These are phyloP conservation scores for Neodidymelliopsis sp. DNA, from an alignment of 2,329 filamentous ascomycete genomes.

Conservation along the genomic window DNA sequence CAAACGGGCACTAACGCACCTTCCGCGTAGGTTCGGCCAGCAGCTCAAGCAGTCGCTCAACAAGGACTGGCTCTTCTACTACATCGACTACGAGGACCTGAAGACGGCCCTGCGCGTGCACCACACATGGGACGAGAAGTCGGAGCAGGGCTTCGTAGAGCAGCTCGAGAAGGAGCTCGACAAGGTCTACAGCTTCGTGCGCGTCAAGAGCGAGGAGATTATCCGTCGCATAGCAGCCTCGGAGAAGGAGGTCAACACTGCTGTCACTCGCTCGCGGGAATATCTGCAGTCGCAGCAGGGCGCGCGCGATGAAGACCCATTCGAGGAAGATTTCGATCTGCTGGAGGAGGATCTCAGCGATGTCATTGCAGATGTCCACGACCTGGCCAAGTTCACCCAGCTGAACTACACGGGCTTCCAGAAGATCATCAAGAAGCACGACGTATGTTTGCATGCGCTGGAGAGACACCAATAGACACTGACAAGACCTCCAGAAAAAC, in stretches of 20 bases:
- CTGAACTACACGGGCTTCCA: slow-evolving; percentile 99
- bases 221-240: slow-evolving; percentile 85
- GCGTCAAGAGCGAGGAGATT: slow-evolving; percentile 96
- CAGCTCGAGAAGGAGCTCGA: slow-evolving; percentile 91
- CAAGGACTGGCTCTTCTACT: slow-evolving; percentile 97
- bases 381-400: slow-evolving; percentile 97
- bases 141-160: slow-evolving; percentile 87
- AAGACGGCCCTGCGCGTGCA: slow-evolving; percentile 85
- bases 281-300: slow-evolving; percentile 27
- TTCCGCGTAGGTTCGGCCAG: slow-evolving; percentile 77
- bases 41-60: slow-evolving; percentile 95
- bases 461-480: slow-evolving; percentile 19
- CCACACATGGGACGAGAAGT: slow-evolving; percentile 84
- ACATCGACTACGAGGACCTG: slow-evolving; percentile 95
- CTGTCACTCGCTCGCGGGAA: slow-evolving; percentile 67
- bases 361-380: slow-evolving; percentile 97
- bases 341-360: slow-evolving; percentile 95
- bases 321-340: slow-evolving; percentile 91
- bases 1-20: slow-evolving; percentile 37
- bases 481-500: slow-evolving; percentile 74
- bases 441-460: slow-evolving; percentile 65
- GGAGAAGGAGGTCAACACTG: slow-evolving; percentile 88
- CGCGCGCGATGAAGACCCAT: slow-evolving; percentile 57
- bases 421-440: slow-evolving; percentile 99
- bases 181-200: slow-evolving; percentile 97